These are phyloP conservation scores for Nephelium lappaceum DNA, from an alignment of 345 rosid genomes.

Conservation along the genomic window DNA sequence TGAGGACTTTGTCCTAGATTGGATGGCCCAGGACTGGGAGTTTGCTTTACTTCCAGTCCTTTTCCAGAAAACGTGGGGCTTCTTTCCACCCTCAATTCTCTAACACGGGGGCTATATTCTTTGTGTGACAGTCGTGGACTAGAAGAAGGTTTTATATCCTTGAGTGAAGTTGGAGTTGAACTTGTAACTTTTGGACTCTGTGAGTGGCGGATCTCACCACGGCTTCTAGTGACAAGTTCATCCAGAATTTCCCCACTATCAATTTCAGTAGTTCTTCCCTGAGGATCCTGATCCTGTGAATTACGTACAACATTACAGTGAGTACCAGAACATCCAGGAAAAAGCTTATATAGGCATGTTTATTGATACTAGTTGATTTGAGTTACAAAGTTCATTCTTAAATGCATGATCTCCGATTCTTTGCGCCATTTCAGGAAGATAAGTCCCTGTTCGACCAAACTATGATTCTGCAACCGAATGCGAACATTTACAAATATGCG, in stretches of 20 bases:
- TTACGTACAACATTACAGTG: conserved; percentile 19
- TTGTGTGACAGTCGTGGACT: conserved; percentile 46
- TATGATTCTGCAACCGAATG: background rate
- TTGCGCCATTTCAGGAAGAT: background rate
- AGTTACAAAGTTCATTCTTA: background rate
- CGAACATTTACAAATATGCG: background rate
- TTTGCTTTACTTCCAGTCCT: conserved; percentile 34
- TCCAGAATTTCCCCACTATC: conserved; percentile 66
- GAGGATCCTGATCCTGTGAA: conserved; percentile 47
- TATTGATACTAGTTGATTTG: background rate
- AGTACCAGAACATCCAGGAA: conserved; percentile 8
- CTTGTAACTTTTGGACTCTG: conserved; percentile 63
- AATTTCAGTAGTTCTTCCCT: conserved; percentile 33
- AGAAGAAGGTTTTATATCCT: conserved; percentile 39
- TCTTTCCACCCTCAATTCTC: conserved; percentile 28
- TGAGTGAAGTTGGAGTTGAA: conserved; percentile 39
- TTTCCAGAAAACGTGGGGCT: conserved; percentile 38
- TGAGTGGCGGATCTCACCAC: conserved; percentile 64
- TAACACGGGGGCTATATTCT: conserved; percentile 44
- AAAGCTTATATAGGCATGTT: background rate
- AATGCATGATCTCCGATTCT: background rate
- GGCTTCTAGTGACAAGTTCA: conserved; percentile 66
- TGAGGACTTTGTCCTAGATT: conserved; percentile 38
- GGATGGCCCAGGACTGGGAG: conserved; percentile 59
- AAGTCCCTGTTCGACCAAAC: background rate